A percentile compares a stretch with the other conserved stretches of the same genome.
phyloP scores from a whole-genome alignment of 306 rosid genomes.

The Cyamopsis tetragonoloba region DNA sequence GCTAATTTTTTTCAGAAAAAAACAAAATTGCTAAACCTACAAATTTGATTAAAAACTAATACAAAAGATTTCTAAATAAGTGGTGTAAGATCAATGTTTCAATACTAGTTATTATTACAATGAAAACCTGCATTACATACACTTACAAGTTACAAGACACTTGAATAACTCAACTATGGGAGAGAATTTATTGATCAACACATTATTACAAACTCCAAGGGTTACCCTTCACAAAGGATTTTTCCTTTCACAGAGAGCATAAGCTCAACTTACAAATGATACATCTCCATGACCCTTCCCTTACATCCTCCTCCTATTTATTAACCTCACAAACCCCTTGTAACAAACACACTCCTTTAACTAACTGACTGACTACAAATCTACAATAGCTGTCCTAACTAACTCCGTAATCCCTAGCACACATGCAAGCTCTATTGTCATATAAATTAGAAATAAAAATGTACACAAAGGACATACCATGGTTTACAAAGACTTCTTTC shows the following conservation, averaged over 20 bases:
- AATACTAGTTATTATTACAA: neutral
- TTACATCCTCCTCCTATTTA: too few relatives aligned
- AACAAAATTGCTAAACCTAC: neutral
- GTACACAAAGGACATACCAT: conserved; percentile 33
- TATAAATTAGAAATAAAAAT: neutral
- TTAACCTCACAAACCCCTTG: too few relatives aligned
- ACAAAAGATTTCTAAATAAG: neutral
- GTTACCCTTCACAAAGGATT: too few relatives aligned
- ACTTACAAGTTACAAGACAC: neutral
- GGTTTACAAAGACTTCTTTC: conserved; percentile 46
- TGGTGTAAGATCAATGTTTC: neutral
- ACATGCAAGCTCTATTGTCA: neutral
- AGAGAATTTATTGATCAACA: neutral
- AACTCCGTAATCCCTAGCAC: too few relatives aligned
- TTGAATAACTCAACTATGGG: neutral
- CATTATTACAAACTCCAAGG: too few relatives aligned
- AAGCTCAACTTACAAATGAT: too few relatives aligned
- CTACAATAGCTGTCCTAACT: too few relatives aligned
- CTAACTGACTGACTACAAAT: too few relatives aligned
- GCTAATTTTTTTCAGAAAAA: neutral
- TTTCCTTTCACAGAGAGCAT: too few relatives aligned
- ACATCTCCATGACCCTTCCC: too few relatives aligned
- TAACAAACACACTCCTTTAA: too few relatives aligned
- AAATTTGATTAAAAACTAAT: neutral
- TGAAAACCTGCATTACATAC: neutral